Base-by-base conservation (phyloP, 1,284 basidiomycete genomes). In the Xerocomus nothofagi region DNA sequence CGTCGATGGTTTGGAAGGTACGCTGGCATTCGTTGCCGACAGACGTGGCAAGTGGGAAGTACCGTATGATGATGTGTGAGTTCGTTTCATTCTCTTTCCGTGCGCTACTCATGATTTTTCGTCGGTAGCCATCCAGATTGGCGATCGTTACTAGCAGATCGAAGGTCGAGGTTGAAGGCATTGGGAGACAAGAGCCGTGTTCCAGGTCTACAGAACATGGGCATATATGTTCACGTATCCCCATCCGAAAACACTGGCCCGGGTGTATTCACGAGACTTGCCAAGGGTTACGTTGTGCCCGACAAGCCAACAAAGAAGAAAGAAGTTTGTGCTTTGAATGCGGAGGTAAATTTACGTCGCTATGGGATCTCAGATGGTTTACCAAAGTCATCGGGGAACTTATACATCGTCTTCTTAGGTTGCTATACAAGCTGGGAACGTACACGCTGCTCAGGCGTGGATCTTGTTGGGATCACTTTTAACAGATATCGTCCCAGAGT, bases 51-150 rank as follows among this genome's bases (percentile, higher is more conserved):
- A 65, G 27, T 88, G 83, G 72, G 91, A 93, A 59, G 68, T 88
- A 0, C 92, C 92, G 0, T 94, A 89, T 57, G 92, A 94, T 58
- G 92, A 94, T 62, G 63, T 88, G 91, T 92, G 61, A 60, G 86
- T 71, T 14, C 6, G n/a, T 4, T 18, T 36, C 3, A n/a, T 38
- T 20, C 29, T 29, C 20, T 39, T 39, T 44, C 15, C 1, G 3
- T n/a, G 48, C 47, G 4, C n/a, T 27, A 8, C 50, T 45, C 44
- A 56, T 40, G 15, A 20, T 10, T 14, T 30, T 24, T 21, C 14
- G 20, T 40, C 4, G 47, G 26, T 30, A 88, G 83, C 36, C 77
- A 78, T 50, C 75, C 78, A 3, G 79, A 82, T 44, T 73, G 71
- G 45, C 69, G 70, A 9, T 65, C 59, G 29, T 60, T 70, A 14